A percentile compares a stretch with the other conserved stretches of the same genome.
Evolutionary conservation across 73 alveolate species (phyloP).

Genomic region (Symbiodinium natans): DNA sequence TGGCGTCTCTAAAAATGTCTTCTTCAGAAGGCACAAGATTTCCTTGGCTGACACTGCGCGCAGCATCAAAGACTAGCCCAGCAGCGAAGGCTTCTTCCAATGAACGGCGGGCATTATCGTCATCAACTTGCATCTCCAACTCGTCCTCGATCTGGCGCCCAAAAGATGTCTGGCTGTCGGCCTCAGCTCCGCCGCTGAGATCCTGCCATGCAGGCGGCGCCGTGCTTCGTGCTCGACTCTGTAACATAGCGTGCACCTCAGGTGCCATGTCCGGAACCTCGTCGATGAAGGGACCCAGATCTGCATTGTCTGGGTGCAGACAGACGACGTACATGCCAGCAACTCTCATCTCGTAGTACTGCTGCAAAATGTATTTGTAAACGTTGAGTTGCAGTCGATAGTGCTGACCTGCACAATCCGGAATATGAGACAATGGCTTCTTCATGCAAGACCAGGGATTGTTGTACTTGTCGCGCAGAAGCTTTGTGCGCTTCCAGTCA

Average conservation of each 20-base stretch:
- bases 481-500: conserved; percentile 18
- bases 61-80: no score
- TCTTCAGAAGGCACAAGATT: background rate
- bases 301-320: conserved; percentile 1
- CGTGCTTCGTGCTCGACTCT: no score
- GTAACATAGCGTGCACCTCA: background rate
- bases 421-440: background rate
- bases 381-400: background rate
- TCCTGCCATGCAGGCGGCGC: no score
- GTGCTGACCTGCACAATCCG: background rate
- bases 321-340: background rate
- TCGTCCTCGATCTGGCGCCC: no score
- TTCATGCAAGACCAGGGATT: background rate
- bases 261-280: background rate
- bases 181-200: no score
- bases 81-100: no score
- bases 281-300: background rate
- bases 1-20: background rate
- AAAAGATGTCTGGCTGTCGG: no score
- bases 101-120: no score
- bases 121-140: no score
- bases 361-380: background rate
- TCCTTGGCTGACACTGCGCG: no score
- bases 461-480: background rate
- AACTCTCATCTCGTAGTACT: background rate